Base-by-base conservation (phyloP, 495 filamentous ascomycete genomes). In the Trichoderma asperelloides region DNA sequence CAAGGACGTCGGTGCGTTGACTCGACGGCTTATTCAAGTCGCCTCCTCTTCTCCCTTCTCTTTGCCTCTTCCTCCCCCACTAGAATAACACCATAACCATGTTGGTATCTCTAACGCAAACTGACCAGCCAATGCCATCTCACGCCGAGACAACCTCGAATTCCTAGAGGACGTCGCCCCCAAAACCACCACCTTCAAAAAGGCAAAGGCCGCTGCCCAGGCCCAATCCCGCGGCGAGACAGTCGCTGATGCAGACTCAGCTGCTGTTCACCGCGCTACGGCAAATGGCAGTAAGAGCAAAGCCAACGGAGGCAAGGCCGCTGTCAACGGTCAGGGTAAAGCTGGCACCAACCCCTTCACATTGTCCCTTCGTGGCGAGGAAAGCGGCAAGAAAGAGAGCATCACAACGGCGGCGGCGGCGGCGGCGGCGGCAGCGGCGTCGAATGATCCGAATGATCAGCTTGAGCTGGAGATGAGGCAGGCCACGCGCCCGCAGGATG, bases 81-180 rank as follows among this genome's bases (percentile, higher is more conserved):
- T 37, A 21, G 21, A n/a, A n/a, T 3, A 51, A n/a, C 3, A 3
- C 18, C 18, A 21, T 11, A 23, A 23, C 18, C 27, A n/a, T 23
- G n/a, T n/a, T n/a, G 7, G 15, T 65, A 16, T 13, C 25, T 40
- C 13, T 67, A 21, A 70, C 12, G 66, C 51, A 64, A 60, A 40
- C 4, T 18, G 47, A 66, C 88, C 88, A 90, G 92, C 95, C 66
- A 91, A 86, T 72, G 94, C 95, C 30, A 91, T 98, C 55, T 85
- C 91, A 13, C 90, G 90, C 74, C 87, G 90, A 43, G 94, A 97
- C 75, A 95, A 96, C 78, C 90, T 98, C 66, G 92, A 97, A 73
- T 98, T 98, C 77, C 90, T 98, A 21, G 78, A 90, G 69, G 95
- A 98, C 74, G 86, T 97, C 12, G 87, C 97, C 30, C 95, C 95